Percentiles rank a stretch among this genome's conserved stretches.
phyloP scores from a whole-genome alignment of 805 yeast genomes.

The Scheffersomyces stipitis region DNA sequence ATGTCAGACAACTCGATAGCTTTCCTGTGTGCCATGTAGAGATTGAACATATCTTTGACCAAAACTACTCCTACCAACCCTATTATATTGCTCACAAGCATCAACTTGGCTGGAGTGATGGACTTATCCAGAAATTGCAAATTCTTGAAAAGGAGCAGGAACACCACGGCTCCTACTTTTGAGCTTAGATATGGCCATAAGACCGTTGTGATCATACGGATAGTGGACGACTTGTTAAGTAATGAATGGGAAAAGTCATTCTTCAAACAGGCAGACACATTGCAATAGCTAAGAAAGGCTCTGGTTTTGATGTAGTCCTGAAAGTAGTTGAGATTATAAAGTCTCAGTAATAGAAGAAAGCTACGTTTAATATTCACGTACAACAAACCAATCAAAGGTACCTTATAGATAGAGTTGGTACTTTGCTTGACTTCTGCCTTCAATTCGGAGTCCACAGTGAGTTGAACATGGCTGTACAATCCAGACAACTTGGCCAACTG shows the following conservation, averaged over 20 bases:
- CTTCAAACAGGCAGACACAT: slow-evolving; percentile 31
- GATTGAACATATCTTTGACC: slow-evolving; percentile 31
- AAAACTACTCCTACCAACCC: slow-evolving; percentile 34
- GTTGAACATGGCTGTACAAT: not conserved
- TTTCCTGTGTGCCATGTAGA: slow-evolving; percentile 27
- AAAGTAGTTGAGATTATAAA: slow-evolving; percentile 2
- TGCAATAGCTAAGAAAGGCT: slow-evolving; percentile 15
- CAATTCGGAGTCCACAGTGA: not conserved
- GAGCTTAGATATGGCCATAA: slow-evolving; percentile 41
- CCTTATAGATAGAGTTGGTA: not conserved
- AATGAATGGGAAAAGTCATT: slow-evolving; percentile 34
- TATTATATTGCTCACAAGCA: slow-evolving; percentile 30
- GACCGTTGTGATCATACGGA: slow-evolving; percentile 32
- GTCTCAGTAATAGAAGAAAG: slow-evolving; percentile 1
- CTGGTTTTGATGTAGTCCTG: slow-evolving; percentile 10
- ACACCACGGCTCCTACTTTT: slow-evolving; percentile 28
- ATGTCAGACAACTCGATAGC: slow-evolving; percentile 30
- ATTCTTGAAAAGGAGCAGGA: slow-evolving; percentile 9
- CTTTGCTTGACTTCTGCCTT: not conserved
- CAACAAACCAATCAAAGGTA: not conserved
- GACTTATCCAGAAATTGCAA: slow-evolving; percentile 1
- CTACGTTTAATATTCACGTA: slow-evolving; percentile 2
- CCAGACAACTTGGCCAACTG: not conserved
- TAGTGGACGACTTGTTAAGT: slow-evolving; percentile 20
- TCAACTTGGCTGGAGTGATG: slow-evolving; percentile 15